Evolutionary conservation across 257 asterid genomes (phyloP).

Genomic region (Nicotiana undulata): DNA sequence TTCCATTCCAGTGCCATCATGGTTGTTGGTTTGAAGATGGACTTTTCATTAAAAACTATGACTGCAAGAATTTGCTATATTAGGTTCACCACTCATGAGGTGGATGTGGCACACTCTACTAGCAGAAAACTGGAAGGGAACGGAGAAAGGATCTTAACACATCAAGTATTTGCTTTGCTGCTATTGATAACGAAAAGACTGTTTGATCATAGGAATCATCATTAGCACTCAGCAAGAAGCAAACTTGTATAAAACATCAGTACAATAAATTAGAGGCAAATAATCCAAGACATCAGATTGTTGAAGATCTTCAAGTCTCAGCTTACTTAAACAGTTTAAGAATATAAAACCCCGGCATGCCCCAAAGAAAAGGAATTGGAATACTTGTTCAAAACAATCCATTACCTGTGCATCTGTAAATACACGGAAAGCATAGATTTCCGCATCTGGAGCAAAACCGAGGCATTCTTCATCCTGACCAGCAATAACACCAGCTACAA

Average conservation of each 20-base stretch:
- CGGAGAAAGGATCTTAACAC: too few species aligned
- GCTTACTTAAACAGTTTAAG: background rate
- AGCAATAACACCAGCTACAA: constrained; percentile 96
- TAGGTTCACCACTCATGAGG: background rate
- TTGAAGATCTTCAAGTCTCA: background rate
- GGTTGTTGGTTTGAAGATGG: background rate
- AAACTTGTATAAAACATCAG: background rate
- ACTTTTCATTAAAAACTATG: background rate
- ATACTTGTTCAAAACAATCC: constrained; percentile 24
- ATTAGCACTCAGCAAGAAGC: background rate
- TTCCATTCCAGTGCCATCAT: background rate
- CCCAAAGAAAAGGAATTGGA: background rate
- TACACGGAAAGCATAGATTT: constrained; percentile 91
- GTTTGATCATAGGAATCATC: background rate
- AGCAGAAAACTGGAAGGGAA: background rate
- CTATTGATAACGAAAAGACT: background rate
- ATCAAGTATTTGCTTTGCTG: too few species aligned
- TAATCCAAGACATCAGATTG: background rate
- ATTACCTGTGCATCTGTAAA: constrained; percentile 96
- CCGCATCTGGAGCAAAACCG: constrained; percentile 95
- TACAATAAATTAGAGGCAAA: background rate
- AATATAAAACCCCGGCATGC: background rate
- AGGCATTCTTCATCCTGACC: constrained; percentile 90
- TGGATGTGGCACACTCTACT: background rate
- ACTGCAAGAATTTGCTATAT: background rate